Conservation (phyloP, 2,329 filamentous ascomycete species). For the Elsinoe arachidis region DNA sequence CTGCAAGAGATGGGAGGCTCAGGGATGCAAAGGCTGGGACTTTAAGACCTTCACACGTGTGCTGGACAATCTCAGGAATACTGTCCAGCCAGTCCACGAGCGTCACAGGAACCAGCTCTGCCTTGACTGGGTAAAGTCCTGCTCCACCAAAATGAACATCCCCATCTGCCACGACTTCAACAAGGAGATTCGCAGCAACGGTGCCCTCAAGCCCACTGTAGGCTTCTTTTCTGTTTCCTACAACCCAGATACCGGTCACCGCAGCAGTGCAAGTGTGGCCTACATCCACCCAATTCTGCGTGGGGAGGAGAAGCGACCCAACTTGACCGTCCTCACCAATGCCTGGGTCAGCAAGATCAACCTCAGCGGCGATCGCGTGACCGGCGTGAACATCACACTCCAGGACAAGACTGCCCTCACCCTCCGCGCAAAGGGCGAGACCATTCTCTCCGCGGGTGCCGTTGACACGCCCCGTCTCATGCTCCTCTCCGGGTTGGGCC, state of each 20-base stretch:
- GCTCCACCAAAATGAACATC: constrained; percentile 68
- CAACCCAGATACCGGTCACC: constrained; percentile 77
- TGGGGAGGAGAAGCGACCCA: constrained; percentile 71
- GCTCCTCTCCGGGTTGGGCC: constrained; percentile 43
- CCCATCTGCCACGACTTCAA: constrained; percentile 83
- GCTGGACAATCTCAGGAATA: constrained; percentile 77
- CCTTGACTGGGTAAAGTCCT: constrained; percentile 79
- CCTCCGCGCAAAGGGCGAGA: constrained; percentile 60
- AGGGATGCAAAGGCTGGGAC: constrained; percentile 77
- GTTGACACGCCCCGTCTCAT: constrained; percentile 69
- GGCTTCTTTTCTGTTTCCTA: constrained; percentile 89
- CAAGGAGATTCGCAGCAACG: constrained; percentile 65
- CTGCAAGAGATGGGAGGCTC: constrained; percentile 70
- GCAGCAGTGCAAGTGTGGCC: constrained; percentile 79
- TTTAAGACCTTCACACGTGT: constrained; percentile 77
- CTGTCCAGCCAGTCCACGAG: constrained; percentile 78
- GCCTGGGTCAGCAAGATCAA: constrained; percentile 81
- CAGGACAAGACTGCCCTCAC: constrained; percentile 49
- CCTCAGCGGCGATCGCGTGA: constrained; percentile 59
- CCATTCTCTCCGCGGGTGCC: constrained; percentile 69
- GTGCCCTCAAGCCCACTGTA: constrained; percentile 64
- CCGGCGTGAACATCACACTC: constrained; percentile 63
- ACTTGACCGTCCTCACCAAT: constrained; percentile 78
- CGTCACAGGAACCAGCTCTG: constrained; percentile 84
- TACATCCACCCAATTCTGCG: constrained; percentile 88